A percentile compares a stretch with the other conserved stretches of the same genome.
Conservation (phyloP, 805 yeast genomes). For the Brettanomyces custersianus region DNA sequence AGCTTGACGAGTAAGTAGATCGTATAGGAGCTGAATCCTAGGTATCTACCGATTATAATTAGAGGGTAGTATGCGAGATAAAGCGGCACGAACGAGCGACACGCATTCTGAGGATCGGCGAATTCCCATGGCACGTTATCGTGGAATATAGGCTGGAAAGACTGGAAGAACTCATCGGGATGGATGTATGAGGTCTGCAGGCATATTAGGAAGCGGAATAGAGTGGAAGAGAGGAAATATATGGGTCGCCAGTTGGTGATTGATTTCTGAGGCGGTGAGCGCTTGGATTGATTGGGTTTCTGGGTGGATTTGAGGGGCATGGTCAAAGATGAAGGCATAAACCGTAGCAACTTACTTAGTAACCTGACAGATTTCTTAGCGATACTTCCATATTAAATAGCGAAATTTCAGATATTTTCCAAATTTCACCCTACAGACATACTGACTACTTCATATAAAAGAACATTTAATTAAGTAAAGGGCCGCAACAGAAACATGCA, state of each 20-base stretch:
- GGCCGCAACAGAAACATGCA: too few species aligned
- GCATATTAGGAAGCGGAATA: constrained; percentile 46
- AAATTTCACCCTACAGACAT: too few species aligned
- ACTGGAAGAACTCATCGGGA: constrained; percentile 96
- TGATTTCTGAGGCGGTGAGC: too few species aligned
- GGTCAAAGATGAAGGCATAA: too few species aligned
- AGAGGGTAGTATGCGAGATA: constrained; percentile 65
- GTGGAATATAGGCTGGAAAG: constrained; percentile 63
- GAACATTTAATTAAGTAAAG: too few species aligned
- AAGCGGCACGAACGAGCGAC: constrained; percentile 66
- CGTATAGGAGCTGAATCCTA: constrained; percentile 34
- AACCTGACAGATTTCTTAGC: too few species aligned
- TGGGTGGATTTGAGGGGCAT: too few species aligned
- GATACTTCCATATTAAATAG: too few species aligned
- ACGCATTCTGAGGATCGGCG: constrained; percentile 34
- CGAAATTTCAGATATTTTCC: too few species aligned
- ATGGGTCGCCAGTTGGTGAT: constrained; percentile 43
- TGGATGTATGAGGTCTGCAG: constrained; percentile 80
- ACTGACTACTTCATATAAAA: too few species aligned
- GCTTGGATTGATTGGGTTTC: too few species aligned
- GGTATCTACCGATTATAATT: constrained; percentile 27
- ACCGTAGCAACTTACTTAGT: too few species aligned
- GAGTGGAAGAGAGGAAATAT: constrained; percentile 33
- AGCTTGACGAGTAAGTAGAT: constrained; percentile 48
- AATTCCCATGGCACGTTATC: constrained; percentile 81